phyloP scores from a whole-genome alignment of 805 yeast genomes.

The Gaillardinia entomophila region DNA sequence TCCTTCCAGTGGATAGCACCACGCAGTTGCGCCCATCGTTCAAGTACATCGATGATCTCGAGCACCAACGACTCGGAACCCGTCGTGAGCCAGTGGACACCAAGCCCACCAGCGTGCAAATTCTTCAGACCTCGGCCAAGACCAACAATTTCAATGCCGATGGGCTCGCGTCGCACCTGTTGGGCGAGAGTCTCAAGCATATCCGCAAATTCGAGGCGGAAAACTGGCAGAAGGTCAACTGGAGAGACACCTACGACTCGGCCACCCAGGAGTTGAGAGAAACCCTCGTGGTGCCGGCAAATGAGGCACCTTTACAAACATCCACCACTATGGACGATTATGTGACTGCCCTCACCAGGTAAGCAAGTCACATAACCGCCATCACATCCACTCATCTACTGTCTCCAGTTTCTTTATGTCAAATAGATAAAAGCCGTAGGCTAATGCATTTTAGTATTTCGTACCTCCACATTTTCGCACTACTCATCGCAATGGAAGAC shows the following conservation, averaged over 20 bases:
- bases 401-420: no score
- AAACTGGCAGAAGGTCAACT: slow-evolving; percentile 28
- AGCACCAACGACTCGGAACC: slow-evolving; percentile 37
- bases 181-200: slow-evolving; percentile 36
- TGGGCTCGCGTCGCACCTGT: slow-evolving; percentile 14
- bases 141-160: slow-evolving; percentile 20
- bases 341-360: slow-evolving; percentile 14
- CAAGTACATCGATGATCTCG: slow-evolving; percentile 64
- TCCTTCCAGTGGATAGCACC: slow-evolving; percentile 60
- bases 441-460: no score
- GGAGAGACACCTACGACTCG: slow-evolving; percentile 17
- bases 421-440: no score
- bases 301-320: no score
- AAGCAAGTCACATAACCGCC: not conserved
- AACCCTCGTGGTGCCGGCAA: slow-evolving; percentile 10
- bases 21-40: slow-evolving; percentile 81
- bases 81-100: slow-evolving; percentile 6
- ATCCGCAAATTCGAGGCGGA: slow-evolving; percentile 37
- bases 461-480: no score
- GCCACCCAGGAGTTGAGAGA: slow-evolving; percentile 10
- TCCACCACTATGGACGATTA: slow-evolving; percentile 21
- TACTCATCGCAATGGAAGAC: slow-evolving; percentile 33
- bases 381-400: no score
- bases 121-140: slow-evolving; percentile 37
- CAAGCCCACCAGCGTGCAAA: slow-evolving; percentile 27